These are phyloP conservation scores for Teunomyces aglyptinius DNA, from an alignment of 805 yeast genomes.

Conservation along the genomic window DNA sequence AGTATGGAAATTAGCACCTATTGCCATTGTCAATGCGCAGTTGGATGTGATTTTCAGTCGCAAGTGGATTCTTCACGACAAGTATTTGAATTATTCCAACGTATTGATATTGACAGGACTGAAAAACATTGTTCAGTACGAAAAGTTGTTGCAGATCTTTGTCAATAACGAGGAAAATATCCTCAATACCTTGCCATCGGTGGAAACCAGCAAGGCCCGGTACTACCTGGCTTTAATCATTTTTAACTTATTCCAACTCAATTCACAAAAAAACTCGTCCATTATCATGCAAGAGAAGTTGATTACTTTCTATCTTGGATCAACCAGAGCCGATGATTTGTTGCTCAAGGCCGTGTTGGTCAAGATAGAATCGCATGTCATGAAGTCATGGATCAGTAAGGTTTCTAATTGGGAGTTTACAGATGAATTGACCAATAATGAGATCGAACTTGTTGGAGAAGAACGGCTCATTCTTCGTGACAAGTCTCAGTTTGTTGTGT, in stretches of 20 bases:
- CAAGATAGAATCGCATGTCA: constrained; percentile 52
- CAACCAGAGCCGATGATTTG: constrained; percentile 58
- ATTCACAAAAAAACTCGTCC: constrained; percentile 47
- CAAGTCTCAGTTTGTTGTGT: constrained; percentile 47
- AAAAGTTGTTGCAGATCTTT: constrained; percentile 61
- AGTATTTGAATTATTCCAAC: constrained; percentile 47
- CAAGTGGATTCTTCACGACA: constrained; percentile 44
- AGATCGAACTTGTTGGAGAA: constrained; percentile 47
- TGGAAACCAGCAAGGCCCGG: constrained; percentile 22
- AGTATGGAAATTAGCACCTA: constrained; percentile 42
- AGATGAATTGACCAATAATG: constrained; percentile 39
- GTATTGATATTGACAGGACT: constrained; percentile 37
- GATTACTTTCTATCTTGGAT: constrained; percentile 56
- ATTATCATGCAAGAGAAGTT: constrained; percentile 47
- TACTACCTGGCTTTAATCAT: constrained; percentile 48
- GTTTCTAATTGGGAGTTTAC: constrained; percentile 66
- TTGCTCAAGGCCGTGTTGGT: constrained; percentile 56
- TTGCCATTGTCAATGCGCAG: constrained; percentile 55
- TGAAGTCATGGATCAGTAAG: constrained; percentile 62
- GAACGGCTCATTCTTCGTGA: constrained; percentile 46
- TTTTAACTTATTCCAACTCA: constrained; percentile 47
- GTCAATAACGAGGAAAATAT: constrained; percentile 49
- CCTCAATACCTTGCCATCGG: constrained; percentile 26
- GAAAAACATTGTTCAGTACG: constrained; percentile 37
- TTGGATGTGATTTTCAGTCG: constrained; percentile 55